Evolutionary conservation across 106 monocot species (phyloP), one percentile per base, ranked within the genome.

Genomic region (Allium fistulosum): DNA sequence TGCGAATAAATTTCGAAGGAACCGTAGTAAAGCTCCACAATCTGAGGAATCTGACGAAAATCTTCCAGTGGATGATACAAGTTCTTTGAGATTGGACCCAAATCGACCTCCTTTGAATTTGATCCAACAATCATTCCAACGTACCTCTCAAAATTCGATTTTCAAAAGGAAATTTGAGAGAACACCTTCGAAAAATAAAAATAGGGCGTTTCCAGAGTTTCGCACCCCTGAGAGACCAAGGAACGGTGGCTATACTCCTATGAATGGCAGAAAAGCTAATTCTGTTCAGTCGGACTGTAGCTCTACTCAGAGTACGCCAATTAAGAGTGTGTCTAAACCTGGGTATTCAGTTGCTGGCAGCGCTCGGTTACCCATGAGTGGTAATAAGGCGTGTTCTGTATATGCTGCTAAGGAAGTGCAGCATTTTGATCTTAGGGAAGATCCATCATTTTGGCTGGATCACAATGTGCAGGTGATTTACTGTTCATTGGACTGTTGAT

Each of bases 361-460:
- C 27, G 72, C 75, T 60, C 74, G 91, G 1, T 81, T 67, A 8
- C 78, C 80, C 0, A 52, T 80, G 14, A 74, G 75, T 4, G 60
- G 78, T 22, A 37, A 37, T 37, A 46, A 56, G 27, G 67, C 77
- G 6, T 17, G 58, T 9, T 51, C 52, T 6, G 68, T 74, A 28
- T 76, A 77, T 57, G 76, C 77, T 69, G 57, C 84, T 10, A 62
- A 72, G 37, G 91, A 88, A 65, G 91, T 91, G 57, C 80, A 85
- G 16, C 81, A 86, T 73, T 96, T 96, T 53, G 91, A 88, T 26
- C 83, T 96, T 63, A 83, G 58, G 59, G 91, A 96, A 75, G 88
- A 96, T 61, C 91, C 91, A 9, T 88, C 91, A 48, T 96, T 96
- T 60, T 96, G 95, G 95, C 79, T 91, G 83, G 88, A 96, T 60